Evolutionary conservation across 257 asterid genomes (phyloP).

Genomic region (Haberlea rhodopensis): DNA sequence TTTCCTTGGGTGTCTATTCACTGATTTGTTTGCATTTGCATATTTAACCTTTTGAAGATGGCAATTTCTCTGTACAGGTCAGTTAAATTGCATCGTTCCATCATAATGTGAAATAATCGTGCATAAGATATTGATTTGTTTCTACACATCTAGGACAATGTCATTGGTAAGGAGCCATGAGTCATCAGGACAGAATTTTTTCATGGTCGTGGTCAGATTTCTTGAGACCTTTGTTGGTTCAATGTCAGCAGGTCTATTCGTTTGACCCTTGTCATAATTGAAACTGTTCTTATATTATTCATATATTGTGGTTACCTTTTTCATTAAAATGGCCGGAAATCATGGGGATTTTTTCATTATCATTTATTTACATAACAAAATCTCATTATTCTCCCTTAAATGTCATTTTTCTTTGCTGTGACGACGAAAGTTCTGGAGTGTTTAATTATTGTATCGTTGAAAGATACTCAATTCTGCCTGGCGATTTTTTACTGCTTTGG

Average conservation of each 20-base stretch:
- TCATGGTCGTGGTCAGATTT: conserved; percentile 88
- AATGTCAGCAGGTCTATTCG: conserved; percentile 78
- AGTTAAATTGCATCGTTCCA: conserved; percentile 33
- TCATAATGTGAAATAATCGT: conserved; percentile 26
- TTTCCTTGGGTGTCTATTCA: conserved; percentile 18
- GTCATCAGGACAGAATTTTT: conserved; percentile 70
- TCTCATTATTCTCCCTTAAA: background rate
- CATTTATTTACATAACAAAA: background rate
- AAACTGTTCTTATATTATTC: conserved; percentile 19
- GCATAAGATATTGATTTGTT: conserved; percentile 24
- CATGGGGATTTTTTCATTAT: conserved; percentile 9
- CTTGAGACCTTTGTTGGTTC: conserved; percentile 97
- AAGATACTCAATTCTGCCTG: no score
- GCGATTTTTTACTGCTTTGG: no score
- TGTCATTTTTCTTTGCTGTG: background rate
- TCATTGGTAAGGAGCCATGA: conserved; percentile 85
- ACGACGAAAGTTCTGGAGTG: background rate
- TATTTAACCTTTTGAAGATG: conserved; percentile 68
- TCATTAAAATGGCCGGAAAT: conserved; percentile 8
- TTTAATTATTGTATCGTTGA: no score
- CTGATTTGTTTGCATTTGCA: conserved; percentile 35
- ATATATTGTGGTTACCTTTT: conserved; percentile 9
- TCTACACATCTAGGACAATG: conserved; percentile 69
- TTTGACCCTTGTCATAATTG: conserved; percentile 24
- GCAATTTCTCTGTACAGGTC: conserved; percentile 98